A percentile compares a stretch with the other conserved stretches of the same genome.
Conservation (phyloP, 2,329 filamentous ascomycete species). For the Purpureocillium lavendulum region DNA sequence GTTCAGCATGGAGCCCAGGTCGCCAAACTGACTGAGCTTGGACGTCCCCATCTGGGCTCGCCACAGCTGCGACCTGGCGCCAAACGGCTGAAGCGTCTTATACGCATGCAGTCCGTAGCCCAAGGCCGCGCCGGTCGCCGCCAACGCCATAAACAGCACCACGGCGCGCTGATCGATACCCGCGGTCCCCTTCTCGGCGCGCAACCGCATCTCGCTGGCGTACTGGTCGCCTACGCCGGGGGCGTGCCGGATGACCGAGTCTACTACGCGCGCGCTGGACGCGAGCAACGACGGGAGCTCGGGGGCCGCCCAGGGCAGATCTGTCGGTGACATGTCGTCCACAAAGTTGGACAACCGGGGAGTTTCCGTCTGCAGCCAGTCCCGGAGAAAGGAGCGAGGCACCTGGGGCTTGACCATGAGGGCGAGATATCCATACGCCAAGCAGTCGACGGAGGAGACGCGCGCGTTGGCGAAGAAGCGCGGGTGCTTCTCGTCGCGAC, state of each 20-base stretch:
- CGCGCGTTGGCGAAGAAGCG: conserved; percentile 19
- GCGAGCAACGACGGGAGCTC: conserved; percentile 12
- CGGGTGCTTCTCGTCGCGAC: conserved; percentile 14
- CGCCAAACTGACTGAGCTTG: conserved; percentile 34
- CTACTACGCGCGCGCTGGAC: conserved; percentile 21
- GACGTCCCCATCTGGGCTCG: conserved; percentile 19
- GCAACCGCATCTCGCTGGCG: conserved; percentile 25
- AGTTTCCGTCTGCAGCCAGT: conserved; percentile 27
- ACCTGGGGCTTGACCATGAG: conserved; percentile 53
- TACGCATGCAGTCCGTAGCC: conserved; percentile 32
- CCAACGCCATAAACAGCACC: conserved; percentile 21
- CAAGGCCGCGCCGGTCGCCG: conserved; percentile 28
- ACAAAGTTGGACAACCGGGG: conserved; percentile 23
- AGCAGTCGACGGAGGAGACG: conserved; percentile 55
- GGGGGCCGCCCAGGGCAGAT: conserved; percentile 18
- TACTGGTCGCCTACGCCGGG: conserved; percentile 27
- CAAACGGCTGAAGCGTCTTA: conserved; percentile 33
- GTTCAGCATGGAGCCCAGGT: conserved; percentile 36
- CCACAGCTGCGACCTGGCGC: conserved; percentile 35
- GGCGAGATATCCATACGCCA: conserved; percentile 71
- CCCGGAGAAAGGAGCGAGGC: conserved; percentile 31
- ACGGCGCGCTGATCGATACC: conserved; percentile 23
- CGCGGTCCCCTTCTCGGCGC: conserved; percentile 21
- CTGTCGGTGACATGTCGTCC: conserved; percentile 16
- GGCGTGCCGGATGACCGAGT: conserved; percentile 24